These are phyloP conservation scores for Blastomyces gilchristii DNA, from an alignment of 2,329 filamentous ascomycete genomes.

Conservation along the genomic window DNA sequence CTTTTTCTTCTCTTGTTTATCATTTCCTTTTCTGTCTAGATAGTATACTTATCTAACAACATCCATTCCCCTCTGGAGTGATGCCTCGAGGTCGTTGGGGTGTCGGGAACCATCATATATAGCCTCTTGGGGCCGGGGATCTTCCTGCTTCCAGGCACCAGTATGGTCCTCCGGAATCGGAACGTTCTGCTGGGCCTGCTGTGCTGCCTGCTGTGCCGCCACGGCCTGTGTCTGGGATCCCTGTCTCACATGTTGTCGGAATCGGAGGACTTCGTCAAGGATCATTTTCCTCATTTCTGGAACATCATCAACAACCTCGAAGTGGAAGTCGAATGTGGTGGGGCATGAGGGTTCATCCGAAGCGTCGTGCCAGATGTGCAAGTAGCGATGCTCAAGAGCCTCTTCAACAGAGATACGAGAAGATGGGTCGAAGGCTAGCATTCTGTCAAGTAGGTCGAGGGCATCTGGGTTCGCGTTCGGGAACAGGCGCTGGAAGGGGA, in stretches of 20 bases:
- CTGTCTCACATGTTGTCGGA: slow-evolving; percentile 56
- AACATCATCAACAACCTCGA: slow-evolving; percentile 94
- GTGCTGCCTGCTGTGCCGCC: slow-evolving; percentile 33
- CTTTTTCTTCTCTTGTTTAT: background rate
- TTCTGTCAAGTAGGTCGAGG: slow-evolving; percentile 86
- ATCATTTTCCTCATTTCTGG: slow-evolving; percentile 96
- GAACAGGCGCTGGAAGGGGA: slow-evolving; percentile 79
- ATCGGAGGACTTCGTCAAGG: slow-evolving; percentile 80
- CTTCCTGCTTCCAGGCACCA: slow-evolving; percentile 46
- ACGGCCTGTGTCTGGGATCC: slow-evolving; percentile 36
- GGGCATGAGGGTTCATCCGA: slow-evolving; percentile 92
- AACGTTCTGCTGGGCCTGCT: slow-evolving; percentile 39
- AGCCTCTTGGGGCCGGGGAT: slow-evolving; percentile 52
- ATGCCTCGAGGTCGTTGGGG: slow-evolving; percentile 40
- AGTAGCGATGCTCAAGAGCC: slow-evolving; percentile 89
- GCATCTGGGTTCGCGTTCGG: slow-evolving; percentile 92
- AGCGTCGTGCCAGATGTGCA: slow-evolving; percentile 97
- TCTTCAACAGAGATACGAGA: slow-evolving; percentile 89
- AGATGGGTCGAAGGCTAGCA: slow-evolving; percentile 94
- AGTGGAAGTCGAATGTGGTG: slow-evolving; percentile 93
- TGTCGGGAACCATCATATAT: slow-evolving; percentile 33
- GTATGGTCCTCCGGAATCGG: slow-evolving; percentile 54
- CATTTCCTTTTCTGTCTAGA: background rate
- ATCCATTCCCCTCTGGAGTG: slow-evolving; percentile 49
- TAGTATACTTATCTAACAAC: slow-evolving; percentile 22